These are phyloP conservation scores for Raphanus sativus DNA, from an alignment of 345 rosid species.

Conservation along the genomic window DNA sequence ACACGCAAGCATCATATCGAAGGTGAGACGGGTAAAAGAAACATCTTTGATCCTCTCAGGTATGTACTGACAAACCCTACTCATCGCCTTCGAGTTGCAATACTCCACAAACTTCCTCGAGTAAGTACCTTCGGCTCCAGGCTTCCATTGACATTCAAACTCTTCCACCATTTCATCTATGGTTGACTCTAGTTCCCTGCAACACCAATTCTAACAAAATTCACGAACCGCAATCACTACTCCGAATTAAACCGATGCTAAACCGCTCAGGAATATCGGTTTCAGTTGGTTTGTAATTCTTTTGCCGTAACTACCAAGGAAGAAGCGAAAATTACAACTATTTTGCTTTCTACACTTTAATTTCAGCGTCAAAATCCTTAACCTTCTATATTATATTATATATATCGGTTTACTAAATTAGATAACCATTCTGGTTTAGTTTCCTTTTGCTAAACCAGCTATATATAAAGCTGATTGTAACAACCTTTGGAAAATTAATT, in stretches of 20 bases:
- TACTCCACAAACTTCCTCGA: slow-evolving; percentile 72
- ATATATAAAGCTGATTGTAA: no score
- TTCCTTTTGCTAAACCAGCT: no score
- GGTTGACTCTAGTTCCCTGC: slow-evolving; percentile 52
- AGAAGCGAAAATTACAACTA: background rate
- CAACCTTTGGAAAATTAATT: no score
- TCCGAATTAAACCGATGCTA: no score
- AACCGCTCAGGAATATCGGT: background rate
- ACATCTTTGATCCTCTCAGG: slow-evolving; percentile 63
- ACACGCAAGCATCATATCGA: slow-evolving; percentile 91
- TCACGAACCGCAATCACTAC: background rate
- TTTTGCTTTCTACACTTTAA: background rate
- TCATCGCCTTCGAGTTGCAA: slow-evolving; percentile 56
- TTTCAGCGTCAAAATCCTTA: background rate
- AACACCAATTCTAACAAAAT: no score
- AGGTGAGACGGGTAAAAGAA: slow-evolving; percentile 64
- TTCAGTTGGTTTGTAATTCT: background rate
- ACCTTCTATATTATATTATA: background rate
- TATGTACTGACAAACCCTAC: slow-evolving; percentile 46
- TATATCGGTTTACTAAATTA: no score
- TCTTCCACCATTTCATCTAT: slow-evolving; percentile 57
- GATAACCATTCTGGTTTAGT: no score
- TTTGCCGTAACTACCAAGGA: background rate
- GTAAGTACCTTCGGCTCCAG: slow-evolving; percentile 44
- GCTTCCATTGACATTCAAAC: slow-evolving; percentile 65